phyloP scores from a whole-genome alignment of 352 stramenopile genomes.

The Globisporangium viniferum region DNA sequence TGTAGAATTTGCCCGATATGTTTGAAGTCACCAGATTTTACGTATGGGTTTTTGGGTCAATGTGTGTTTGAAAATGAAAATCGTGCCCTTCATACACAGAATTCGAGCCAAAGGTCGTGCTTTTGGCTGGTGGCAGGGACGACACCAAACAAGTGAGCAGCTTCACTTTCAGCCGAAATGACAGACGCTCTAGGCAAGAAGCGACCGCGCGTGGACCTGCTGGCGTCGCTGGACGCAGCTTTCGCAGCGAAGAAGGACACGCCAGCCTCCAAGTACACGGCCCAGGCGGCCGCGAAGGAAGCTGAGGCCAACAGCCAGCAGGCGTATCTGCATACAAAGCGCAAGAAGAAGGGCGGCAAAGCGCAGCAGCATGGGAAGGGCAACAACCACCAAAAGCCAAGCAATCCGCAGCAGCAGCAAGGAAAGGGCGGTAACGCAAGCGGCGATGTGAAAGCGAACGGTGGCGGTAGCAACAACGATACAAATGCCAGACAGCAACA shows the following conservation, averaged over 20 bases:
- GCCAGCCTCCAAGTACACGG: constrained; percentile 63
- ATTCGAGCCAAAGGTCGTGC: background rate
- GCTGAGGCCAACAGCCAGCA: constrained; percentile 45
- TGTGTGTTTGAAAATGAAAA: background rate
- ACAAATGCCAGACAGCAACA: constrained; percentile 12
- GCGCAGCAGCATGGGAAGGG: constrained; percentile 6
- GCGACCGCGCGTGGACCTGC: constrained; percentile 61
- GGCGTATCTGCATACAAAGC: constrained; percentile 66
- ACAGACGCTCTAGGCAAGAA: constrained; percentile 40
- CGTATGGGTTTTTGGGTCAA: too few relatives aligned
- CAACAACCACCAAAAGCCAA: background rate
- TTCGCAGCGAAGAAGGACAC: constrained; percentile 42
- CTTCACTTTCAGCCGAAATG: constrained; percentile 14
- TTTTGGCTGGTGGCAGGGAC: background rate
- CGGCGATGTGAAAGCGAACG: constrained; percentile 7
- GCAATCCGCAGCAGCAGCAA: constrained; percentile 6
- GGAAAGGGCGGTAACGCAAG: background rate
- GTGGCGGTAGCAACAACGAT: constrained; percentile 6
- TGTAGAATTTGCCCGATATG: too few relatives aligned
- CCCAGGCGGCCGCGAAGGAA: constrained; percentile 40
- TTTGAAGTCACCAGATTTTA: too few relatives aligned
- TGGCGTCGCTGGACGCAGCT: constrained; percentile 71
- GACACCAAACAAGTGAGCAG: background rate
- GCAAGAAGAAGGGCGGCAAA: constrained; percentile 33
- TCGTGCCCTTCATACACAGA: background rate